A percentile compares a stretch with the other conserved stretches of the same genome.
phyloP scores from a whole-genome alignment of 106 monocot genomes.

The Gastrodia elata region DNA sequence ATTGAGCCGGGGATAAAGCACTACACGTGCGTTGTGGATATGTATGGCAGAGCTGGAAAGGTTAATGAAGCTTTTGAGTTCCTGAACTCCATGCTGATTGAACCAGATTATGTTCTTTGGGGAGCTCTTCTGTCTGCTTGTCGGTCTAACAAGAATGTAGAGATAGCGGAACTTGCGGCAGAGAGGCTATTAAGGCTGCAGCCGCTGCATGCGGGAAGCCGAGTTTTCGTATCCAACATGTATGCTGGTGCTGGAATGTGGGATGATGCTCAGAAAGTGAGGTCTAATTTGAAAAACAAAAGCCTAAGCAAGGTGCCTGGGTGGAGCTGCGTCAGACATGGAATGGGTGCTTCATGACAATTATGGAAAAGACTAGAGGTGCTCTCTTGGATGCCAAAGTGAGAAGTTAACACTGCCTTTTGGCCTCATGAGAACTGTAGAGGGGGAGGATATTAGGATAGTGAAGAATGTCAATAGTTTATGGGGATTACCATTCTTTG shows the following conservation, averaged over 20 bases:
- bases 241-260: conserved; percentile 25
- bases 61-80: conserved; percentile 25
- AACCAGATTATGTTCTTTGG: conserved; percentile 44
- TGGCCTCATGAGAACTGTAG: conserved; percentile 23
- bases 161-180: conserved; percentile 29
- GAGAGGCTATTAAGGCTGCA: conserved; percentile 30
- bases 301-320: conserved; percentile 25
- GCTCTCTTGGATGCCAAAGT: conserved; percentile 42
- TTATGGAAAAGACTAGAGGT: conserved; percentile 56
- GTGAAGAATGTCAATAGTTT: conserved; percentile 32
- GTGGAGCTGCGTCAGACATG: conserved; percentile 33
- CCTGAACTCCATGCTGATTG: conserved; percentile 27
- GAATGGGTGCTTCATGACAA: conserved; percentile 54
- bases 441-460: conserved; percentile 21
- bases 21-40: conserved; percentile 31
- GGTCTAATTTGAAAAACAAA: conserved; percentile 23
- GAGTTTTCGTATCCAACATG: conserved; percentile 38
- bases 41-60: conserved; percentile 28
- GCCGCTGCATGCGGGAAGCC: conserved; percentile 28
- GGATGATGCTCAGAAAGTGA: conserved; percentile 27
- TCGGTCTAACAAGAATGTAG: conserved; percentile 24
- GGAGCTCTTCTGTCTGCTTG: conserved; percentile 43
- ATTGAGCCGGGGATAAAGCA: conserved; percentile 27
- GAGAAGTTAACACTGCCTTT: conserved; percentile 50
- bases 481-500: conserved; percentile 49